Evolutionary conservation across 2,329 filamentous ascomycete species (phyloP).

Genomic region (Cryphonectria parasitica): DNA sequence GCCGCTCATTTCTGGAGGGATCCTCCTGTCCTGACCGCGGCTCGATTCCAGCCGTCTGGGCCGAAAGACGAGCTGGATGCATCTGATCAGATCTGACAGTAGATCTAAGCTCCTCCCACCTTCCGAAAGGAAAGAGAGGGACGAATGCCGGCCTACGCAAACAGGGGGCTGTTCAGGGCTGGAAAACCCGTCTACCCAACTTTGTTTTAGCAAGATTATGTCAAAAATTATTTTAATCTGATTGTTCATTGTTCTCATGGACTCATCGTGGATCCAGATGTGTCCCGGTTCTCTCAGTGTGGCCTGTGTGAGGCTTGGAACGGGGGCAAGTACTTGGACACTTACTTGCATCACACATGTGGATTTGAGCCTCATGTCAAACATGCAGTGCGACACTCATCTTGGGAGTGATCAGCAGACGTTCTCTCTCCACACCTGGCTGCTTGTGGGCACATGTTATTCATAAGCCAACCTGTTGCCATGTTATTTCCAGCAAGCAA

Average conservation of each 20-base stretch:
- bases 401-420: not conserved
- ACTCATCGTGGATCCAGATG: not conserved
- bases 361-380: not conserved
- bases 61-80: not conserved
- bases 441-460: not conserved
- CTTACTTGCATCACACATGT: not conserved
- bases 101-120: not conserved
- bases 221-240: too few relatives aligned
- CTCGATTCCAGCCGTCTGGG: not conserved
- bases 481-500: not conserved
- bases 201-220: too few relatives aligned
- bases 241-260: too few relatives aligned
- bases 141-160: not conserved
- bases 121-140: too few relatives aligned
- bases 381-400: not conserved
- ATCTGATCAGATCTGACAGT: not conserved
- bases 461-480: not conserved
- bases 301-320: not conserved
- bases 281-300: not conserved
- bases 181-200: not conserved
- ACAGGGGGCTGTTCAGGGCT: not conserved
- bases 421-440: not conserved
- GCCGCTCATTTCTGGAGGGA: not conserved
- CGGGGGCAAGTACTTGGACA: not conserved
- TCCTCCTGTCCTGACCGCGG: not conserved